Percentiles rank a stretch among this genome's conserved stretches.
Evolutionary conservation across 169 alveolate genomes (phyloP).

Genomic region (Neospora caninum): DNA sequence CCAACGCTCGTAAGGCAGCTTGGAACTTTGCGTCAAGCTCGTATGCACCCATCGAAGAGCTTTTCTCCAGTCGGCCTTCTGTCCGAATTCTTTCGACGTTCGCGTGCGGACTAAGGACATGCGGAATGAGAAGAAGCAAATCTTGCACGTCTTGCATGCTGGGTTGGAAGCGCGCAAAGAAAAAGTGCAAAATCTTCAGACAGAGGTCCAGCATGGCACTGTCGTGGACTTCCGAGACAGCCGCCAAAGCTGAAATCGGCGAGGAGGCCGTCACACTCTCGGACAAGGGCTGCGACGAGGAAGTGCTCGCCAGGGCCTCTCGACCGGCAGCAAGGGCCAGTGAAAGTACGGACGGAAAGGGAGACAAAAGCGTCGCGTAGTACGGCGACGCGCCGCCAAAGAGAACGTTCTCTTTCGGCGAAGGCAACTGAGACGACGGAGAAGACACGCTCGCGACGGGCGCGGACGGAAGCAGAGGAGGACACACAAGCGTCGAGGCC

Average conservation of each 20-base stretch:
- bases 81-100: not conserved
- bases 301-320: not conserved
- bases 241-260: not conserved
- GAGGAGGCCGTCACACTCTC: not conserved
- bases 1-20: constrained; percentile 21
- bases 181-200: not conserved
- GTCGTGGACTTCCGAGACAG: not conserved
- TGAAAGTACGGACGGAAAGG: not conserved
- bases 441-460: not conserved
- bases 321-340: not conserved
- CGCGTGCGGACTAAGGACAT: constrained; percentile 21
- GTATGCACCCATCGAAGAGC: not conserved
- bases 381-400: not conserved
- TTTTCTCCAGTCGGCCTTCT: not conserved
- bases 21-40: constrained; percentile 44
- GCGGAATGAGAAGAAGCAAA: not conserved
- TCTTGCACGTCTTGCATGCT: constrained; percentile 1
- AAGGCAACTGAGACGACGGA: constrained; percentile 3
- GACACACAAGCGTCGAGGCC: not conserved
- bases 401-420: not conserved
- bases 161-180: constrained; percentile 11
- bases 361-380: not conserved
- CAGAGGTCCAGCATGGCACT: not conserved
- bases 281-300: not conserved
- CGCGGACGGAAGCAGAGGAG: not conserved